Evolutionary conservation across 352 stramenopile genomes (phyloP).

Genomic region (Phytophthora citricola): DNA sequence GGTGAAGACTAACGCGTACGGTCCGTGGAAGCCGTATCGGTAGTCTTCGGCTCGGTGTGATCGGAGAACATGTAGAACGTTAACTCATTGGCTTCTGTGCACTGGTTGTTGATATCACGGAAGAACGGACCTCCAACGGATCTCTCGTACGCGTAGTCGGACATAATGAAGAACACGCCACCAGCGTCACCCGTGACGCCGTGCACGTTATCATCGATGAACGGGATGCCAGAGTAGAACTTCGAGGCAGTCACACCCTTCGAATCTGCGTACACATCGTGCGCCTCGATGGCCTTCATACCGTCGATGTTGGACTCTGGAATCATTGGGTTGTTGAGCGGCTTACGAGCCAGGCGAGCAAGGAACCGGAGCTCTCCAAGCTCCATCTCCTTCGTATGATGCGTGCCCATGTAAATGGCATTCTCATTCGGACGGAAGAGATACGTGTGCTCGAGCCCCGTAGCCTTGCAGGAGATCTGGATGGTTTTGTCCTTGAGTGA

Average conservation of each 20-base stretch:
- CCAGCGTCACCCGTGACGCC: constrained; percentile 46
- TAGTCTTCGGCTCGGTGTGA: constrained; percentile 62
- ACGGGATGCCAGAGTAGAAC: constrained; percentile 53
- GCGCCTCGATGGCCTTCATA: constrained; percentile 47
- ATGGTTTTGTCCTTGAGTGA: constrained; percentile 47
- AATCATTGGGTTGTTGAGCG: constrained; percentile 45
- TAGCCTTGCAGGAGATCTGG: constrained; percentile 48
- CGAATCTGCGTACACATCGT: constrained; percentile 48
- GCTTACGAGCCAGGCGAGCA: constrained; percentile 42
- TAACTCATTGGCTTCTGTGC: constrained; percentile 54
- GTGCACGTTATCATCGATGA: constrained; percentile 50
- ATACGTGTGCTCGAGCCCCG: constrained; percentile 54
- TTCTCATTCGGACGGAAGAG: constrained; percentile 60
- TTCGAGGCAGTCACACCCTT: constrained; percentile 46
- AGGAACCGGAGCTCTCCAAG: constrained; percentile 62
- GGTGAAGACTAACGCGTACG: constrained; percentile 59
- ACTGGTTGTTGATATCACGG: constrained; percentile 71
- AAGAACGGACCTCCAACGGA: constrained; percentile 59
- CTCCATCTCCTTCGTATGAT: constrained; percentile 45
- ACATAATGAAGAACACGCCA: constrained; percentile 63
- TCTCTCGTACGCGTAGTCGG: constrained; percentile 52
- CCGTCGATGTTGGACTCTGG: constrained; percentile 41
- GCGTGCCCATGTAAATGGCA: constrained; percentile 65
- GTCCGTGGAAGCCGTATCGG: constrained; percentile 62
- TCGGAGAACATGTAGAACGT: constrained; percentile 72